These are phyloP conservation scores for Ophiostoma piceae DNA, from an alignment of 2,329 filamentous ascomycete species.

Conservation along the genomic window DNA sequence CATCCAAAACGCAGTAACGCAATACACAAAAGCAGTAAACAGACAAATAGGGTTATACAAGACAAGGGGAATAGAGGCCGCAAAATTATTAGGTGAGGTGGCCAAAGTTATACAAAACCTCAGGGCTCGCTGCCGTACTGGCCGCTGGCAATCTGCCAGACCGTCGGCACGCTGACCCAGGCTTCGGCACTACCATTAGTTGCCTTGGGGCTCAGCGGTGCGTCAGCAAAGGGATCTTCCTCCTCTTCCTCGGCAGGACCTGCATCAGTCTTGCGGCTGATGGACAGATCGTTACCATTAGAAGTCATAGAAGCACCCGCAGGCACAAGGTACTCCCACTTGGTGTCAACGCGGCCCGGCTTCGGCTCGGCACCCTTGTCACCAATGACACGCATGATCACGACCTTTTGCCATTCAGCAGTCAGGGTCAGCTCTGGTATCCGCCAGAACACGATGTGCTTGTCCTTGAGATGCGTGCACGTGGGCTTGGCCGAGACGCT, in stretches of 20 bases:
- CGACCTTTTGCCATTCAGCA: conserved; percentile 64
- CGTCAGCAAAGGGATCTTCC: conserved; percentile 68
- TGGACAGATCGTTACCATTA: conserved; percentile 60
- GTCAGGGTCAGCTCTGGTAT: conserved; percentile 58
- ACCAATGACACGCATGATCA: conserved; percentile 63
- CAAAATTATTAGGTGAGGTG: neutral
- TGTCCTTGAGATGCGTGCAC: conserved; percentile 74
- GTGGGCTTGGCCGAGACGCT: conserved; percentile 71
- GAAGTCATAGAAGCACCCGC: conserved; percentile 51
- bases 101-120: neutral
- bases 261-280: conserved; percentile 50
- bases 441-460: conserved; percentile 74
- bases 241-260: conserved; percentile 42
- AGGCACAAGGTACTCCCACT: conserved; percentile 42
- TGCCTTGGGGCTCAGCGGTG: conserved; percentile 33
- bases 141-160: conserved; percentile 66
- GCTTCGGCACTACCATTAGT: conserved; percentile 27
- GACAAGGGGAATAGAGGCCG: conserved; percentile 9
- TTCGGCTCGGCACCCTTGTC: conserved; percentile 32
- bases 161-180: conserved; percentile 64
- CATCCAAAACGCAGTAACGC: neutral
- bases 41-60: conserved; percentile 9
- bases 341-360: conserved; percentile 73
- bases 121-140: conserved; percentile 60
- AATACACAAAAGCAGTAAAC: neutral